These are phyloP conservation scores for Phylloporus arenicola DNA, from an alignment of 768 basidiomycete species.

Conservation along the genomic window DNA sequence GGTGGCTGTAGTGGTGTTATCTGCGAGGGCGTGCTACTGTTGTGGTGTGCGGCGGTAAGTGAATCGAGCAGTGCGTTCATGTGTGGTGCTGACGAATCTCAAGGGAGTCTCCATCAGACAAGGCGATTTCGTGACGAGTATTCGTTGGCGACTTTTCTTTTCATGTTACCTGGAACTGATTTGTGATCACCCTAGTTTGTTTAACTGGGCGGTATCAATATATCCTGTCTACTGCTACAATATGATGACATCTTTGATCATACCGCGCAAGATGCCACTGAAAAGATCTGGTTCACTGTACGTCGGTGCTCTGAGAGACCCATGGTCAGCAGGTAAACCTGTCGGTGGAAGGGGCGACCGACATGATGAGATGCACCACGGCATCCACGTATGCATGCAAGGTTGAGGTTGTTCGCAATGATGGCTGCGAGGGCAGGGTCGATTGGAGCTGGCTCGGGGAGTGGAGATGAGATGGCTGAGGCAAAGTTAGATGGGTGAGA, in stretches of 20 bases:
- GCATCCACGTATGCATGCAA: conserved; percentile 23
- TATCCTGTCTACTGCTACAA: conserved; percentile 11
- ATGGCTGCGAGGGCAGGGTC: conserved; percentile 14
- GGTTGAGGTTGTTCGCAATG: conserved; percentile 22
- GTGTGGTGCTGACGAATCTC: conserved; percentile 6
- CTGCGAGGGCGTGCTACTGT: conserved; percentile 61
- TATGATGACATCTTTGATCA: too few species aligned
- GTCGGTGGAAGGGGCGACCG: not conserved
- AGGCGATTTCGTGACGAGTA: not conserved
- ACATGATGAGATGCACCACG: conserved; percentile 16
- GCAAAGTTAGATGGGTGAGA: not conserved
- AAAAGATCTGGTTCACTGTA: conserved; percentile 11
- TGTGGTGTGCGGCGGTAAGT: conserved; percentile 52
- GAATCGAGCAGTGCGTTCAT: not conserved
- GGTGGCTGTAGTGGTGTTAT: conserved; percentile 55
- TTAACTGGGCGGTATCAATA: not conserved
- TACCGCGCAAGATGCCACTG: too few species aligned
- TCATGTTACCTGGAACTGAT: not conserved
- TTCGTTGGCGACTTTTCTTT: not conserved
- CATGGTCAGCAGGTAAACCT: not conserved
- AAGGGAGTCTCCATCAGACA: not conserved
- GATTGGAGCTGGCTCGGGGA: conserved; percentile 22
- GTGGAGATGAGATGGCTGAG: conserved; percentile 21
- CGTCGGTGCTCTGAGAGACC: conserved; percentile 14
- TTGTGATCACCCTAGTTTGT: not conserved